Evolutionary conservation across 306 rosid genomes (phyloP).

Genomic region (Gillenia trifoliata): DNA sequence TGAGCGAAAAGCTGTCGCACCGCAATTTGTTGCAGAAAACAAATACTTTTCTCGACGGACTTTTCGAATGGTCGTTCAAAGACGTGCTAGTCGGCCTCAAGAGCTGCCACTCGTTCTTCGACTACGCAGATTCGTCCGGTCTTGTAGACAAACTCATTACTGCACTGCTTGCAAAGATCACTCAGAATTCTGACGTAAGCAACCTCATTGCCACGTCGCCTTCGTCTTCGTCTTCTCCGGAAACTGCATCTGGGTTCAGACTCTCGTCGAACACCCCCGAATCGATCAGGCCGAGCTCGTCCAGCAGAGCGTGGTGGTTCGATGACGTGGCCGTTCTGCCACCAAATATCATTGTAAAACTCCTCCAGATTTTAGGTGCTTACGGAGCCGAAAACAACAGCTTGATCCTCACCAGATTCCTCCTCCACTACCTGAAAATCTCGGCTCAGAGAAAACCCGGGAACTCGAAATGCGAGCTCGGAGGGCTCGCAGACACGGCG

Average conservation of each 20-base stretch:
- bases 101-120: constrained; percentile 29
- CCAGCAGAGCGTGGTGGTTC: constrained; percentile 72
- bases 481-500: constrained; percentile 60
- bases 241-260: constrained; percentile 30
- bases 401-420: constrained; percentile 57
- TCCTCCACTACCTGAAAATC: constrained; percentile 54
- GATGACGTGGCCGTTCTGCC: constrained; percentile 57
- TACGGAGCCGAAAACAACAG: constrained; percentile 42
- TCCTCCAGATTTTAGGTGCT: constrained; percentile 41
- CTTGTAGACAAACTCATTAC: constrained; percentile 51
- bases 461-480: constrained; percentile 24
- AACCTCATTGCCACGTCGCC: constrained; percentile 23
- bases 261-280: constrained; percentile 46
- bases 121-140: constrained; percentile 47
- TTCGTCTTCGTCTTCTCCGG: constrained; percentile 56
- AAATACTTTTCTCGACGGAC: constrained; percentile 42
- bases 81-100: constrained; percentile 47
- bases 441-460: constrained; percentile 25
- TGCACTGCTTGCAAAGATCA: constrained; percentile 49
- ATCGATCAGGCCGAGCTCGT: constrained; percentile 28
- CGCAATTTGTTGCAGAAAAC: constrained; percentile 58
- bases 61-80: constrained; percentile 56
- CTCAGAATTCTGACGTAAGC: constrained; percentile 41
- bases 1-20: constrained; percentile 47
- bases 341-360: constrained; percentile 53